Conservation (phyloP, 192 early-diverging fungal genomes). For the Dissophora globulifera region DNA sequence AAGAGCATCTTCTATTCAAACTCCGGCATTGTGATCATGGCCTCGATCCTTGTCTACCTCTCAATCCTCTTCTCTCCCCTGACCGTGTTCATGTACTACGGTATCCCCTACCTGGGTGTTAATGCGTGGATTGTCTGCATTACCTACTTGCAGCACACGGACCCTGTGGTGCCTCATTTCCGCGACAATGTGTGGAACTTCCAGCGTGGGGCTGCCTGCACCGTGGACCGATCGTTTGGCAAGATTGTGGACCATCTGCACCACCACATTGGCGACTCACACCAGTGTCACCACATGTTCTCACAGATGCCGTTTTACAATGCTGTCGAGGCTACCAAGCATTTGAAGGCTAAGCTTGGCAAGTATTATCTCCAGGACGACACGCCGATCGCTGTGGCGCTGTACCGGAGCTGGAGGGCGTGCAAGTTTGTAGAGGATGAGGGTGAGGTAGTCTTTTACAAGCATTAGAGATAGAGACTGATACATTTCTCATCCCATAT, state of each 20-base stretch:
- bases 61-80: conserved; percentile 61
- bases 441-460: conserved; percentile 80
- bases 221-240: conserved; percentile 92
- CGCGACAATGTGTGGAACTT: conserved; percentile 87
- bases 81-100: conserved; percentile 85
- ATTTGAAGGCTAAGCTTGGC: conserved; percentile 83
- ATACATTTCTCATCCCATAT: background rate
- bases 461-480: conserved; percentile 57
- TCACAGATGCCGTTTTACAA: conserved; percentile 97
- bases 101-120: conserved; percentile 89
- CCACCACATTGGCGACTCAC: conserved; percentile 87
- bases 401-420: conserved; percentile 71
- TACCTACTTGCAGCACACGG: conserved; percentile 94
- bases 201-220: conserved; percentile 87
- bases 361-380: conserved; percentile 83
- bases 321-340: conserved; percentile 85
- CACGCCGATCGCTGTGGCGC: conserved; percentile 72
- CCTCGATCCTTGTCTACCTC: conserved; percentile 64
- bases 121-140: conserved; percentile 96
- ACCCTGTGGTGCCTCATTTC: conserved; percentile 88
- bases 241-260: conserved; percentile 82
- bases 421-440: conserved; percentile 96
- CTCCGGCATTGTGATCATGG: conserved; percentile 72
- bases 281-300: conserved; percentile 96
- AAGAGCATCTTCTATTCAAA: conserved; percentile 78